These are phyloP conservation scores for Coniochaeta prunicola DNA, from an alignment of 2,329 filamentous ascomycete species.

Conservation along the genomic window DNA sequence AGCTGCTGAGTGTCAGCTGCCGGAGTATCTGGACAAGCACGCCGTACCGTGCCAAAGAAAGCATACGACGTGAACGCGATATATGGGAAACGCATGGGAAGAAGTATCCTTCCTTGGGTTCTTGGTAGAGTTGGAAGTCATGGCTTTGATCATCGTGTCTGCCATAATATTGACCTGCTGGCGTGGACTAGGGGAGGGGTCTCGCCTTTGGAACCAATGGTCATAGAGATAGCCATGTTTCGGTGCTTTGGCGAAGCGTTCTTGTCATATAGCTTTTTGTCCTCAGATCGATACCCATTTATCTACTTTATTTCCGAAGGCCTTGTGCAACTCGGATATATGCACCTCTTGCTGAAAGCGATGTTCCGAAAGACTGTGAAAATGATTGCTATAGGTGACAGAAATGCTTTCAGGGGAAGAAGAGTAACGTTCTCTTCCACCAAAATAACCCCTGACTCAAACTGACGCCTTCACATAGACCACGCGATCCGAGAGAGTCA, in stretches of 20 bases:
- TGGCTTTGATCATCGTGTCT: neutral
- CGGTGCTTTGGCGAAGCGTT: neutral
- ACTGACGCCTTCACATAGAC: neutral
- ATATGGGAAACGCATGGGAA: neutral
- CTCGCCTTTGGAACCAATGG: neutral
- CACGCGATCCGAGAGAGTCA: neutral
- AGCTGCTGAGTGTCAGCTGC: neutral
- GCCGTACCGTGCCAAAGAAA: neutral
- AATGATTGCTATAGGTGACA: neutral
- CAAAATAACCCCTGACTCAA: neutral
- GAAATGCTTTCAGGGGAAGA: neutral
- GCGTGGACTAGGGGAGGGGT: neutral
- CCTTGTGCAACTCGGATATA: neutral
- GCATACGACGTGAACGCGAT: neutral
- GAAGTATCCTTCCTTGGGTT: neutral
- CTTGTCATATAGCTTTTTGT: neutral
- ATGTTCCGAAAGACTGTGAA: neutral
- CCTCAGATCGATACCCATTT: neutral
- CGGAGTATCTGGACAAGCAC: neutral
- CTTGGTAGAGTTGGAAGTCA: neutral
- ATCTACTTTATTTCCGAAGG: neutral
- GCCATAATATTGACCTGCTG: neutral
- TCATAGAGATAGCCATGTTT: neutral
- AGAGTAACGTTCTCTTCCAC: neutral
- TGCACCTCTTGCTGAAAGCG: neutral